Percentiles rank a stretch among this genome's conserved stretches.
Conservation (phyloP, 202 grass and related monocot genomes). For the Cymbopogon flexuosus region DNA sequence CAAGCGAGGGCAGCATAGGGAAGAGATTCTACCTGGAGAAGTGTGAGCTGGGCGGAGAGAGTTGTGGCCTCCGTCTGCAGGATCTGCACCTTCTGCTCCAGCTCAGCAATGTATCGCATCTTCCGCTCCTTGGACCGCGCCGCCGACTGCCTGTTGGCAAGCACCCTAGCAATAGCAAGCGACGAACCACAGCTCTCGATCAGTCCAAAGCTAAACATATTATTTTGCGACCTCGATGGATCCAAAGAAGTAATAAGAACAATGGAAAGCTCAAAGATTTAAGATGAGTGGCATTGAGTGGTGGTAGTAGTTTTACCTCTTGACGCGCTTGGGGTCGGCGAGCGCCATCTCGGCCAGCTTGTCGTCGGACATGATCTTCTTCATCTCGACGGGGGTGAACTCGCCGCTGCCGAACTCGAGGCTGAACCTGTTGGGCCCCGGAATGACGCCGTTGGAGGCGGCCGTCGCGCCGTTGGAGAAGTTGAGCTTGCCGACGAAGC, state of each 20-base stretch:
- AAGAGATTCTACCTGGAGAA: conserved; percentile 53
- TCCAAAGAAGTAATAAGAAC: neutral
- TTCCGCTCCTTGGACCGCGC: conserved; percentile 93
- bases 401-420: conserved; percentile 75
- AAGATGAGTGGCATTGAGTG: neutral
- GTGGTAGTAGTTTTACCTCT: conserved; percentile 41
- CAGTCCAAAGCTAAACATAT: neutral
- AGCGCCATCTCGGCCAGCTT: conserved; percentile 89
- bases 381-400: conserved; percentile 72
- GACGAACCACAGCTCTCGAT: neutral
- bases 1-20: neutral
- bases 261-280: neutral
- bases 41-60: conserved; percentile 68
- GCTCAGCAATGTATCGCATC: conserved; percentile 77
- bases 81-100: conserved; percentile 91
- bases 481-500: conserved; percentile 65
- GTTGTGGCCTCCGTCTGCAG: conserved; percentile 81
- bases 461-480: conserved; percentile 29
- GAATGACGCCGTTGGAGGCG: neutral
- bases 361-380: conserved; percentile 91
- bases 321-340: conserved; percentile 85
- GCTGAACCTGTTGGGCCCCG: conserved; percentile 50
- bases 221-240: neutral
- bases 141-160: conserved; percentile 89
- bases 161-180: conserved; percentile 44